phyloP scores from a whole-genome alignment of 148 eudicot genomes.

The Tetragonia tetragonoides region DNA sequence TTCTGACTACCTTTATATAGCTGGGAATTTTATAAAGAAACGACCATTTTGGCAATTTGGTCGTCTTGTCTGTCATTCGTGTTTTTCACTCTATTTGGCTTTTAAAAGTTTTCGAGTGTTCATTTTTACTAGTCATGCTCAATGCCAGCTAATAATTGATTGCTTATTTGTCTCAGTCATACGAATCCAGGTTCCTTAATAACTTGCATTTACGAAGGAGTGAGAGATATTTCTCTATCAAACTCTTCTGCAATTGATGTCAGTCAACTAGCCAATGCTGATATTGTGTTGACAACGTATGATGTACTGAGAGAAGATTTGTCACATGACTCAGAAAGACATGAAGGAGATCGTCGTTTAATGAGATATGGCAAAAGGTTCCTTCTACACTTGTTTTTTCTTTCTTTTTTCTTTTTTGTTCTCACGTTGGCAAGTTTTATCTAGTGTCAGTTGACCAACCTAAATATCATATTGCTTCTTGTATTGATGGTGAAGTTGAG shows the following conservation, averaged over 20 bases:
- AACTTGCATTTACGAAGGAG: slow-evolving; percentile 82
- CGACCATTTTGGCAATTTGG: background rate
- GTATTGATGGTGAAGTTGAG: background rate
- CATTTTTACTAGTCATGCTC: background rate
- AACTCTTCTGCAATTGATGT: slow-evolving; percentile 46
- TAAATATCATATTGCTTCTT: background rate
- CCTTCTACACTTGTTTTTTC: background rate
- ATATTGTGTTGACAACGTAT: slow-evolving; percentile 89
- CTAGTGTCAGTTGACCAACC: background rate
- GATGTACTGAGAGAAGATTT: slow-evolving; percentile 87
- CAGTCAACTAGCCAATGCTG: slow-evolving; percentile 66
- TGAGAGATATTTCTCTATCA: slow-evolving; percentile 51
- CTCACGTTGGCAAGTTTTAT: background rate
- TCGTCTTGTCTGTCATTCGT: background rate
- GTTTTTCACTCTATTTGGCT: background rate
- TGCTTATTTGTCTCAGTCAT: slow-evolving; percentile 53
- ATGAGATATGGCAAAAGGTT: slow-evolving; percentile 92
- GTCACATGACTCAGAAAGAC: slow-evolving; percentile 90
- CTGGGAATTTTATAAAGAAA: too few relatives aligned
- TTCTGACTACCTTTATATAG: too few relatives aligned
- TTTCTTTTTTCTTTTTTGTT: too few relatives aligned
- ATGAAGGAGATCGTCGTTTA: slow-evolving; percentile 90
- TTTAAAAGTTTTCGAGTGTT: background rate
- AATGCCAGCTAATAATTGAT: background rate
- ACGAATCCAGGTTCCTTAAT: slow-evolving; percentile 83